Evolutionary conservation across 352 stramenopile genomes (phyloP), one percentile per base, ranked within the genome.

Genomic region (Phytophthora fragariaefolia): DNA sequence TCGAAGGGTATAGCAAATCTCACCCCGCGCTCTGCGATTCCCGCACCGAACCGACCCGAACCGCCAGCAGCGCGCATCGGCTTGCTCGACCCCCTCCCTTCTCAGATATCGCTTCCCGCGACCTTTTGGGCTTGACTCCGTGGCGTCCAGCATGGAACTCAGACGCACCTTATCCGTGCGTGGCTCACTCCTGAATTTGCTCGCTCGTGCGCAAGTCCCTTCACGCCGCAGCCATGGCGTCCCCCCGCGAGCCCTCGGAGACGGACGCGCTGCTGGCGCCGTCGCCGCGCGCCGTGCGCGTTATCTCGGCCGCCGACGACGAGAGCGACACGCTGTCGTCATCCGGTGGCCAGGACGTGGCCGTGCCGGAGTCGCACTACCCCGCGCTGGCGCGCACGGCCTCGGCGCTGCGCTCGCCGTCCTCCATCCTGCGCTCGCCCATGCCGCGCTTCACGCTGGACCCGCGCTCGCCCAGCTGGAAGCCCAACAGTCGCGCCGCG

Each of bases 211-310:
- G 13, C 56, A 38, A 13, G 34, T 9, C 34, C 13, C 13, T n/a
- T 4, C 34, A 42, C 30, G 30, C 30, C 30, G 30, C 15, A 1
- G 12, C 48, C 1, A 83, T 87, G 73, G 73, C 57, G 40, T 70
- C 66, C 22, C 57, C 71, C 3, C 53, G 45, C 13, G 68, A 83
- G 38, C 32, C 74, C 2, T 76, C 58, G 28, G 77, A 87, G 69
- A 84, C 76, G 42, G 71, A 85, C 57, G 73, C 80, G 42, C 66
- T 87, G 62, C 64, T 86, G 51, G 38, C 54, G 24, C 52, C 51
- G 15, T 57, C 72, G 6, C 58, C 49, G 13, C 23, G 56, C 8
- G 43, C 53, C 15, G 63, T 76, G 57, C 55, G 28, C 32, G 60
- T 74, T 47, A 49, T 66, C 52, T 62, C 58, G 6, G 27, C 43